These are phyloP conservation scores for Sporisorium scitamineum DNA, from an alignment of 1,284 basidiomycete genomes.

Conservation along the genomic window DNA sequence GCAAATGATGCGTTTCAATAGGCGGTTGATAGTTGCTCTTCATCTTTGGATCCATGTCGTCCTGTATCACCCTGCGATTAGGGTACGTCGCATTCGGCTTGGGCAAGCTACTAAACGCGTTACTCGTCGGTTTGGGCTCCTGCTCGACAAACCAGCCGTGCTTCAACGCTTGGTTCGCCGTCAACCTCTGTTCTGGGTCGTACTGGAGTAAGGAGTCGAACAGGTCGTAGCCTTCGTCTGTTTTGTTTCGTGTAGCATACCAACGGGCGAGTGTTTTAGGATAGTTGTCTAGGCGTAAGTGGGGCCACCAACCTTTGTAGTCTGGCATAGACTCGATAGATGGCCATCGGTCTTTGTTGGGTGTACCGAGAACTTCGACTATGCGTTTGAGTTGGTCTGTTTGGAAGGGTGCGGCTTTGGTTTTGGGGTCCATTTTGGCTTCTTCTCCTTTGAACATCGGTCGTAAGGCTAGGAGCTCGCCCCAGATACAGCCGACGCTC, in stretches of 20 bases:
- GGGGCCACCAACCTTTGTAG: constrained; percentile 77
- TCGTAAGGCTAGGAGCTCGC: constrained; percentile 88
- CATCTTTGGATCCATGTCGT: constrained; percentile 72
- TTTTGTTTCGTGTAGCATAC: constrained; percentile 77
- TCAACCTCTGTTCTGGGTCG: constrained; percentile 87
- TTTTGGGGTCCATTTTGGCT: constrained; percentile 82
- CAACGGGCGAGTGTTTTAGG: constrained; percentile 79
- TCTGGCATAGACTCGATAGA: constrained; percentile 83
- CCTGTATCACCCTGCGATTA: constrained; percentile 72
- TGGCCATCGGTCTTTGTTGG: constrained; percentile 87
- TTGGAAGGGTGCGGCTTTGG: constrained; percentile 65
- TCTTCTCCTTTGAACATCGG: constrained; percentile 99
- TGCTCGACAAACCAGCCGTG: constrained; percentile 76
- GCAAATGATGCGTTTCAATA: constrained; percentile 36
- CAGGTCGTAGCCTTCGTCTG: constrained; percentile 56
- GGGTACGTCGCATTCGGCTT: constrained; percentile 71
- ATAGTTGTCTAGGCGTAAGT: constrained; percentile 70
- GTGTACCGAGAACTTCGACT: constrained; percentile 91
- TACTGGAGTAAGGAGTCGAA: constrained; percentile 73
- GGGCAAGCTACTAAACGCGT: constrained; percentile 67
- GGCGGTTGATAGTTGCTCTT: constrained; percentile 39
- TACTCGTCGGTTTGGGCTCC: constrained; percentile 68
- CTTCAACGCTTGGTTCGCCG: constrained; percentile 81
- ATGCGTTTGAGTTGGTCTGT: constrained; percentile 91
- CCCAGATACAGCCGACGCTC: constrained; percentile 97